Conservation (phyloP, 306 rosid genomes). For the Malus fusca region DNA sequence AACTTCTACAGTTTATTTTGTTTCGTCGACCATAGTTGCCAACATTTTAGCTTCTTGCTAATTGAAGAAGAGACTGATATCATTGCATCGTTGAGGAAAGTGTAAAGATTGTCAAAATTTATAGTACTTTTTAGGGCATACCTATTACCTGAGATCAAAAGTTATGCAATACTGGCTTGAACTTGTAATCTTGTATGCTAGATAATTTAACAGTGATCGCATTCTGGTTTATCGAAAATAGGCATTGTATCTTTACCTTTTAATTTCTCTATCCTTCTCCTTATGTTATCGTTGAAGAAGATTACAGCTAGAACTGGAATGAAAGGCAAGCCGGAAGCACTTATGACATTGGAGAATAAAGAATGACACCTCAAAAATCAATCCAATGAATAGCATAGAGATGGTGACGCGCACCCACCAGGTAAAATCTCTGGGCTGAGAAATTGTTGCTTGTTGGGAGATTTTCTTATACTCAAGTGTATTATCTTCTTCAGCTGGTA, state of each 20-base stretch:
- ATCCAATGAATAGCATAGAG: conserved; percentile 16
- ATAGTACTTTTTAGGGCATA: neutral
- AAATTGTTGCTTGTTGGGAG: neutral
- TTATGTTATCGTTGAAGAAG: conserved; percentile 26
- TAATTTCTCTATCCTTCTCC: too few relatives aligned
- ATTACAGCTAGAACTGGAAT: conserved; percentile 34
- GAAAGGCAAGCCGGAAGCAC: conserved; percentile 30
- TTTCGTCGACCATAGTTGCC: neutral
- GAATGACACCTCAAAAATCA: conserved; percentile 37
- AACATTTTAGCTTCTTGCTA: neutral
- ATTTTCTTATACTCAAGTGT: neutral
- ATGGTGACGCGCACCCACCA: conserved; percentile 7
- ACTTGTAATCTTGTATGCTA: neutral
- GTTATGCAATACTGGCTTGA: neutral
- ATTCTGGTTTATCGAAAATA: neutral
- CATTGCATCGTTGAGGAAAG: neutral
- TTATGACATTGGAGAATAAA: conserved; percentile 33
- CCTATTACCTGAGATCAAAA: neutral
- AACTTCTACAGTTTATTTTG: neutral
- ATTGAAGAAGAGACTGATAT: neutral
- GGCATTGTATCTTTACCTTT: neutral
- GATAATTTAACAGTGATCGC: neutral
- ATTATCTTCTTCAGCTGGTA: conserved; percentile 1
- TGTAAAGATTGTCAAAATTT: neutral
- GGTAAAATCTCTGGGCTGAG: neutral